Base-by-base conservation (phyloP, 2,329 filamentous ascomycete species). In the Sclerotinia glacialis region DNA sequence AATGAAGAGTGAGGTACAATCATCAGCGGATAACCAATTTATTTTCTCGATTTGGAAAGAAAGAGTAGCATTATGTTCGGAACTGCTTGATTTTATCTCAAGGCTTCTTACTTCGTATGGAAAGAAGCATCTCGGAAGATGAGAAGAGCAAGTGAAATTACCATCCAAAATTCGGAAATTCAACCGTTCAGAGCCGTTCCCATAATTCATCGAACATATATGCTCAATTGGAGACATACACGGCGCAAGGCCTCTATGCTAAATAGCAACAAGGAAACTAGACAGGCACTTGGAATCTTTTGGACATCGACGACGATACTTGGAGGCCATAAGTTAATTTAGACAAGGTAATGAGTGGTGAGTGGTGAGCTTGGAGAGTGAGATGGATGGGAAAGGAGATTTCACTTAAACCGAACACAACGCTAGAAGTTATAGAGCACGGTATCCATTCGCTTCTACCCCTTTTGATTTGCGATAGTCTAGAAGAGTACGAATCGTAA, bases 201-300 rank as follows among this genome's bases (percentile, higher is more conserved):
- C 7, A 2, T 18, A 2, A 21, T 46, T 46, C 12, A 40, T 40
- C 14, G 11, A 40, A 40, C 12, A 40, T 14, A 40, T 14, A 16
- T 40, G 5, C 37, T 40, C 37, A 40, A 40, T 5, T 40, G 14
- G 5, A 16, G 37, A 14, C 1, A 16, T 16, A 40, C 12, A 16
- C 14, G 11, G 18, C 7, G 28, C 14, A 31, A 5, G 37, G 5
- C 0, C 18, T 52, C 5, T 31, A 16, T 21, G 26, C 7, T 21
- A 1, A 31, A 31, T 6, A 21, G 4, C 5, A 1, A 52, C 28
- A 11, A 28, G 9, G 26, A 52, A 52, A 1, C 6, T 5, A 12
- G 6, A 16, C 12, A 5, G 14, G 21, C 26, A 31, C 9, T 5
- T 1, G 0, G 14, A 52, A 28, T 1, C 3, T 1, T 18, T 5